These are phyloP conservation scores for Kernera saxatilis DNA, from an alignment of 345 rosid genomes.

Conservation along the genomic window DNA sequence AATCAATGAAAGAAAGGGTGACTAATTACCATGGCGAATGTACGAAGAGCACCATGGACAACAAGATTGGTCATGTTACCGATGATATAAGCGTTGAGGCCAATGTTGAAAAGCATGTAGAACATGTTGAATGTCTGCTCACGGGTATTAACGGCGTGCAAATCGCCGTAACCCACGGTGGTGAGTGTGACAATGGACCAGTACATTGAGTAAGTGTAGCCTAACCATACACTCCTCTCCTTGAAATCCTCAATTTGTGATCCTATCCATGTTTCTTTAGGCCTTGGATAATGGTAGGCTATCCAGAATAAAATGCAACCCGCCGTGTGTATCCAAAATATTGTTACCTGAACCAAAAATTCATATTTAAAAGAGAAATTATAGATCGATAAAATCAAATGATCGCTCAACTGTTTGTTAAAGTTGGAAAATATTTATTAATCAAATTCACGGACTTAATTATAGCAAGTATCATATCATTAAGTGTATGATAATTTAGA, in stretches of 20 bases:
- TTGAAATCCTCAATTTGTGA: slow-evolving; percentile 46
- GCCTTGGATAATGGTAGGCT: slow-evolving; percentile 44
- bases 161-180: slow-evolving; percentile 88
- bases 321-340: slow-evolving; percentile 74
- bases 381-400: too few relatives aligned
- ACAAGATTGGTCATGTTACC: slow-evolving; percentile 94
- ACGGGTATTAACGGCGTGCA: slow-evolving; percentile 59
- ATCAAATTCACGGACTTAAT: too few relatives aligned
- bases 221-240: slow-evolving; percentile 62
- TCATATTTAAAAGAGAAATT: background rate
- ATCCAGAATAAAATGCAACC: slow-evolving; percentile 82
- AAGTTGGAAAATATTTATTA: too few relatives aligned
- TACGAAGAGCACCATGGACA: slow-evolving; percentile 64
- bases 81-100: slow-evolving; percentile 77
- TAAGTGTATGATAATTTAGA: too few relatives aligned
- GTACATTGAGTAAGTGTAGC: slow-evolving; percentile 88
- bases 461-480: too few relatives aligned
- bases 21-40: slow-evolving; percentile 59
- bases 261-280: slow-evolving; percentile 73
- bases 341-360: slow-evolving; percentile 50
- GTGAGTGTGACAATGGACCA: slow-evolving; percentile 94
- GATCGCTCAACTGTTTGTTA: too few relatives aligned
- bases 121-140: slow-evolving; percentile 75
- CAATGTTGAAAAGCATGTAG: slow-evolving; percentile 89
- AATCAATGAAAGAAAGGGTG: background rate